Percentiles rank a stretch among this genome's conserved stretches.
Conservation (phyloP, 2,329 filamentous ascomycete species). For the Aspergillus novofumigatus region DNA sequence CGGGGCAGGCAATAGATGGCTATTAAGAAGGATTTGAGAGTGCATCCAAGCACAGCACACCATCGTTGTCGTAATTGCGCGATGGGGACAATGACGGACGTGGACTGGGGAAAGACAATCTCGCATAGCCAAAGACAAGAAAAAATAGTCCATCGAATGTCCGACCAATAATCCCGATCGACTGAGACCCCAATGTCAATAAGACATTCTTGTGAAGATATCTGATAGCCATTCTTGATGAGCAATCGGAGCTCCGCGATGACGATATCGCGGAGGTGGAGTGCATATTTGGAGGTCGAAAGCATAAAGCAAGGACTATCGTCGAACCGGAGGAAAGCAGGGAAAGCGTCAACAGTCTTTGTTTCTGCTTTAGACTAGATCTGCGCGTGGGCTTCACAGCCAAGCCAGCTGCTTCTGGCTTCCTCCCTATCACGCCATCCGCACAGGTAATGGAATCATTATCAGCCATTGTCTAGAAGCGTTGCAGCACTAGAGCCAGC, state of each 20-base stretch:
- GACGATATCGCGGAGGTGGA: slow-evolving; percentile 9
- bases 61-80: slow-evolving; percentile 12
- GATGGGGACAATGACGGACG: slow-evolving; percentile 2
- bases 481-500: neutral
- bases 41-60: slow-evolving; percentile 9
- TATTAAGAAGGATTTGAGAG: neutral
- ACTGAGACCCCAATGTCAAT: neutral
- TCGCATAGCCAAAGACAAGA: slow-evolving; percentile 1
- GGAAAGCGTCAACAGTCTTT: neutral
- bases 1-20: neutral
- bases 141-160: neutral
- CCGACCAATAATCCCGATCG: neutral
- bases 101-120: slow-evolving; percentile 6
- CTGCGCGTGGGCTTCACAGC: neutral
- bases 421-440: neutral
- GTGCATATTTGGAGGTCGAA: neutral
- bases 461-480: neutral
- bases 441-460: neutral
- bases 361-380: neutral
- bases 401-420: neutral
- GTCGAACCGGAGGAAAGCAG: neutral
- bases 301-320: neutral
- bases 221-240: slow-evolving; percentile 6
- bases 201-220: neutral
- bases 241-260: slow-evolving; percentile 18